Evolutionary conservation across 306 rosid species (phyloP).

Genomic region (Trifolium dubium): DNA sequence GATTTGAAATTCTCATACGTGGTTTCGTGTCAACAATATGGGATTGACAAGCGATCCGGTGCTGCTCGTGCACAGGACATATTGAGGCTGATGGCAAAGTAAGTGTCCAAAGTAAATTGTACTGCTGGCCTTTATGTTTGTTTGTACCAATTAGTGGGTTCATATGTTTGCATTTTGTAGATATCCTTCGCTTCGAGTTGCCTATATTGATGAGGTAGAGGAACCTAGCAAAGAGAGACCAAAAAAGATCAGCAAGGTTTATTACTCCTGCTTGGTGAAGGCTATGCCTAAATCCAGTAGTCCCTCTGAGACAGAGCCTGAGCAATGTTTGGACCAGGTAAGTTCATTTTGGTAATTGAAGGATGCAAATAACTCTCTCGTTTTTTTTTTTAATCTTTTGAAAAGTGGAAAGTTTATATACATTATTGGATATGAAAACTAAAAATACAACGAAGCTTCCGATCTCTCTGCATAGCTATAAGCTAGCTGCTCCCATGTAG

Average conservation of each 20-base stretch:
- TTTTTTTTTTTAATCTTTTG: conserved; percentile 1
- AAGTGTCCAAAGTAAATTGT: conserved; percentile 35
- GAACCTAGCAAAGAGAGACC: conserved; percentile 85
- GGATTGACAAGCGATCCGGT: conserved; percentile 91
- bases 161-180: conserved; percentile 52
- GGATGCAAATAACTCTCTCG: conserved; percentile 7
- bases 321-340: conserved; percentile 92
- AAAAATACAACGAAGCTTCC: not conserved
- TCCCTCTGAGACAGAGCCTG: conserved; percentile 66
- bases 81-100: conserved; percentile 90
- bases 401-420: not conserved
- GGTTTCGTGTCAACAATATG: conserved; percentile 94
- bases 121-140: not conserved
- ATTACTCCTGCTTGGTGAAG: conserved; percentile 90
- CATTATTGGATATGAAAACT: conserved; percentile 7
- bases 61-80: conserved; percentile 86
- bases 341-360: conserved; percentile 20
- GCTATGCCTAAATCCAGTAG: conserved; percentile 89
- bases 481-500: not conserved
- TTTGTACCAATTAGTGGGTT: conserved; percentile 9
- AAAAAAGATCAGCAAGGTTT: conserved; percentile 76
- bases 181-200: conserved; percentile 95
- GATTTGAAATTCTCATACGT: conserved; percentile 97
- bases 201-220: conserved; percentile 94
- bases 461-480: conserved; percentile 9